These are phyloP conservation scores for Bipolaris gigantea DNA, from an alignment of 2,329 filamentous ascomycete genomes.

Conservation along the genomic window DNA sequence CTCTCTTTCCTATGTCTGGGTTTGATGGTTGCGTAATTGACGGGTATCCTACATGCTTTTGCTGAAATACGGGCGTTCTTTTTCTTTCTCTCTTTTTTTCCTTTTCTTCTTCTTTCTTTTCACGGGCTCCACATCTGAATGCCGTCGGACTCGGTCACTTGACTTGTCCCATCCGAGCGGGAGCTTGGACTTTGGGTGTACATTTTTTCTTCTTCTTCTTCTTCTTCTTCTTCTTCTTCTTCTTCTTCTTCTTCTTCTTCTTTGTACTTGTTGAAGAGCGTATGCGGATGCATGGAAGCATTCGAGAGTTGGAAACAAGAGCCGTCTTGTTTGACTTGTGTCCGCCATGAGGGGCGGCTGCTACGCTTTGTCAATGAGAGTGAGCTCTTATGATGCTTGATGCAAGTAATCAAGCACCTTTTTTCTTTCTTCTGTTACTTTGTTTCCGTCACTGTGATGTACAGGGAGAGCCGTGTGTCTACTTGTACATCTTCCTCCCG, in stretches of 20 bases:
- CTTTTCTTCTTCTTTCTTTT: not conserved
- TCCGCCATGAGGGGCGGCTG: not conserved
- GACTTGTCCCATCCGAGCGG: not conserved
- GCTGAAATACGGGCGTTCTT: not conserved
- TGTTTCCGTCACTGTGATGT: not conserved
- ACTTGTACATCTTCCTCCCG: no score
- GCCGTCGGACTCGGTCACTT: not conserved
- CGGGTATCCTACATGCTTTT: not conserved
- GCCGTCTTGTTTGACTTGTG: no score
- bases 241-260: not conserved
- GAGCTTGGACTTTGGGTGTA: not conserved
- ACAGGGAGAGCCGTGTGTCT: no score
- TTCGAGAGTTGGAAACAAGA: no score
- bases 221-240: not conserved
- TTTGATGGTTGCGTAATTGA: slow-evolving; percentile 3
- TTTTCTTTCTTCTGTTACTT: no score
- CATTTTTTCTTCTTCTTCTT: not conserved
- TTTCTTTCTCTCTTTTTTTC: not conserved
- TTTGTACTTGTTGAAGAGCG: not conserved
- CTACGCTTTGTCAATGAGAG: not conserved
- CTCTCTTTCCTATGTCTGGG: not conserved
- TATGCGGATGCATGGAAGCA: not conserved
- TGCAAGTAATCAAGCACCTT: not conserved
- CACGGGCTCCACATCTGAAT: not conserved
- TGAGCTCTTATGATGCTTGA: not conserved